Evolutionary conservation across 2,329 filamentous ascomycete genomes (phyloP).

Genomic region (Didymella keratinophila): DNA sequence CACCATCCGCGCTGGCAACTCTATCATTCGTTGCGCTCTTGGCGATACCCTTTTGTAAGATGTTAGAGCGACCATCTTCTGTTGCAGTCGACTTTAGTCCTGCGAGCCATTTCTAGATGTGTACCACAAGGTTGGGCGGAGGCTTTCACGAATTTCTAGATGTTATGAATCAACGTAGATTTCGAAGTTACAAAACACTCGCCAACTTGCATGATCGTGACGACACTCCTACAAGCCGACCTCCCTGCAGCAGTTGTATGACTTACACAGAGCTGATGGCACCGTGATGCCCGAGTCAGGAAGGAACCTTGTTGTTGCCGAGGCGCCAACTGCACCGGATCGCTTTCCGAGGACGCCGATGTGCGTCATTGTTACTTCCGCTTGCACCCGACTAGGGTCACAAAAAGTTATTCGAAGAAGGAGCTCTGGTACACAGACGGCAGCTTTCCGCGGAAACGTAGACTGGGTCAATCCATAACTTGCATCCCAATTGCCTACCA

Average conservation of each 20-base stretch:
- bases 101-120: constrained; percentile 4
- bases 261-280: neutral
- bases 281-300: neutral
- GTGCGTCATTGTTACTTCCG: constrained; percentile 21
- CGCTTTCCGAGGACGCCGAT: constrained; percentile 11
- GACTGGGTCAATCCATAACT: neutral
- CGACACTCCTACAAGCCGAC: neutral
- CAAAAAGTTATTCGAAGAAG: constrained; percentile 7
- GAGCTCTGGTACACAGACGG: neutral
- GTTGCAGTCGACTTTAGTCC: constrained; percentile 8
- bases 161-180: neutral
- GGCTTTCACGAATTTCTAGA: neutral
- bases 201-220: neutral
- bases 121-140: constrained; percentile 2
- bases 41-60: constrained; percentile 84
- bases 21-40: constrained; percentile 86
- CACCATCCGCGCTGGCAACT: constrained; percentile 90
- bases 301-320: constrained; percentile 1
- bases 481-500: neutral
- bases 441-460: neutral
- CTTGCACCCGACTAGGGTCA: constrained; percentile 15
- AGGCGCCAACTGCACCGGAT: constrained; percentile 9
- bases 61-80: neutral
- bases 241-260: neutral
- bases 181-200: neutral